Evolutionary conservation across 805 yeast genomes (phyloP).

Genomic region (Kodamaea restingae): DNA sequence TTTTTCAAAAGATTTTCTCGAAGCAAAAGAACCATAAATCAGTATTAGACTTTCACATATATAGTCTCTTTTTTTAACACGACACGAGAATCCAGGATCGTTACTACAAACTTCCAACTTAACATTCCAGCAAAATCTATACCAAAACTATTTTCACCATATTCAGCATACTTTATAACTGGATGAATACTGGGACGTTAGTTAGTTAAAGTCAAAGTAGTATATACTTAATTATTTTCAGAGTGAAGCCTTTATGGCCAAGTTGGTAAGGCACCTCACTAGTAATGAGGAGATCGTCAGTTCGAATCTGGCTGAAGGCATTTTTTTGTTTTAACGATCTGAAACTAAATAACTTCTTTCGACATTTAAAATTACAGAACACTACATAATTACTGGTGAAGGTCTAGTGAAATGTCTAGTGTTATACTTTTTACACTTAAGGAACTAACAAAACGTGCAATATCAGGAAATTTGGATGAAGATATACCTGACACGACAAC

Average conservation of each 20-base stretch:
- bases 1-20: too few species aligned
- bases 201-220: too few species aligned
- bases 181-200: too few species aligned
- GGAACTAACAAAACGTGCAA: slow-evolving; percentile 31
- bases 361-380: background rate
- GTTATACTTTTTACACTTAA: slow-evolving; percentile 23
- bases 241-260: slow-evolving; percentile 4
- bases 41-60: too few species aligned
- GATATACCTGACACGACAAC: slow-evolving; percentile 35
- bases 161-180: too few species aligned
- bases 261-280: slow-evolving; percentile 4
- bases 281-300: slow-evolving; percentile 4
- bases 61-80: too few species aligned
- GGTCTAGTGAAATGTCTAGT: slow-evolving; percentile 20
- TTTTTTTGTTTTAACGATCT: background rate
- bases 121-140: too few species aligned
- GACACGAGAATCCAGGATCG: too few species aligned
- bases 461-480: slow-evolving; percentile 23
- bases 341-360: background rate
- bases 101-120: too few species aligned
- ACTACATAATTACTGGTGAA: background rate
- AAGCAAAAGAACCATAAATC: too few species aligned
- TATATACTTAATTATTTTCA: too few species aligned
- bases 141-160: too few species aligned
- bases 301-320: slow-evolving; percentile 4